Evolutionary conservation across 1,284 basidiomycete species (phyloP).

Genomic region (Ustilago nuda): DNA sequence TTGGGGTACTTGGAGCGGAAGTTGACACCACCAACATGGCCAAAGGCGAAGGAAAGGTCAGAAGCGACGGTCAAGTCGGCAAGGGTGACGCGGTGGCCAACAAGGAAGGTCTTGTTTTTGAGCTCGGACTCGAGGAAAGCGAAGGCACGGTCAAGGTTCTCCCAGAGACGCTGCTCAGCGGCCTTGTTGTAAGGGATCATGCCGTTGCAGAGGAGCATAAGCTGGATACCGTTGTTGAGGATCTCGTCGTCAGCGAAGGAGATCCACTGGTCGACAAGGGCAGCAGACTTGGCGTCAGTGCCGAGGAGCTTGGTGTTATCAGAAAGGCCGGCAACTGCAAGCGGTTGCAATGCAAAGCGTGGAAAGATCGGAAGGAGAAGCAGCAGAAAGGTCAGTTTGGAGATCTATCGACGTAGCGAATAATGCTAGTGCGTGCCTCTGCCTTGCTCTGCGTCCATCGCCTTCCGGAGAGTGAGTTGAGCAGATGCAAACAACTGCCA

Average conservation of each 20-base stretch:
- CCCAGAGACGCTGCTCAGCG: constrained; percentile 74
- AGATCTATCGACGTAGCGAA: neutral
- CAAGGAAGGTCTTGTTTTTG: constrained; percentile 85
- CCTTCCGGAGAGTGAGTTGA: neutral
- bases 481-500: constrained; percentile 2
- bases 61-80: constrained; percentile 84
- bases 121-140: constrained; percentile 81
- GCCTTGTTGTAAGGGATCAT: constrained; percentile 69
- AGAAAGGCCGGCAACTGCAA: constrained; percentile 78
- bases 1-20: constrained; percentile 74
- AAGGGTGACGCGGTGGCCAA: constrained; percentile 91
- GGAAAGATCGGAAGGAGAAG: neutral
- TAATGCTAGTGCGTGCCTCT: neutral
- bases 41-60: constrained; percentile 50
- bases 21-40: constrained; percentile 51
- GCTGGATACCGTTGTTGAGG: constrained; percentile 59
- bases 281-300: constrained; percentile 72
- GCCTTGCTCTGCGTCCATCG: constrained; percentile 8
- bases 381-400: constrained; percentile 15
- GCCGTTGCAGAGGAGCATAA: constrained; percentile 47
- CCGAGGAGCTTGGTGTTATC: constrained; percentile 78
- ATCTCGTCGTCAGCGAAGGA: constrained; percentile 76
- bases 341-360: neutral
- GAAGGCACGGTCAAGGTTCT: constrained; percentile 72
- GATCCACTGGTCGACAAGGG: constrained; percentile 78